A percentile compares a stretch with the other conserved stretches of the same genome.
These are phyloP conservation scores for Conoideocrella luteorostrata DNA, from an alignment of 2,329 filamentous ascomycete genomes.

Conservation along the genomic window DNA sequence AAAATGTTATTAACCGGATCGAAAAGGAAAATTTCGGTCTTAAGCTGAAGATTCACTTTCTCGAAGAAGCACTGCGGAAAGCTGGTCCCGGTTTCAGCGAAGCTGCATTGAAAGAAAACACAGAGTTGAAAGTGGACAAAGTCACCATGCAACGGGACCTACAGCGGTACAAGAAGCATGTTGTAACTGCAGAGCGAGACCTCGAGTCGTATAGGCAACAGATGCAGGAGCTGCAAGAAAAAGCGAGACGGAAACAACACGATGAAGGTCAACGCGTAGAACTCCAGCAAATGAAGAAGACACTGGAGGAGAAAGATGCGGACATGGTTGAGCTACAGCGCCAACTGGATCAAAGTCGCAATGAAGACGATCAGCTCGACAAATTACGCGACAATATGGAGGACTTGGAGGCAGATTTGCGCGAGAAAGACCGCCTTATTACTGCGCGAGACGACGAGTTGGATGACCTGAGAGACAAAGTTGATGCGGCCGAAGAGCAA, in stretches of 20 bases:
- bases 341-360: slow-evolving; percentile 50
- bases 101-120: slow-evolving; percentile 85
- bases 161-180: slow-evolving; percentile 75
- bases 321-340: slow-evolving; percentile 56
- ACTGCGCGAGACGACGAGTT: slow-evolving; percentile 71
- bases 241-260: slow-evolving; percentile 67
- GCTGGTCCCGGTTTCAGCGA: slow-evolving; percentile 86
- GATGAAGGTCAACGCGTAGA: slow-evolving; percentile 63
- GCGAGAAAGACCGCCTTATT: slow-evolving; percentile 68
- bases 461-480: slow-evolving; percentile 54
- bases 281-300: slow-evolving; percentile 49
- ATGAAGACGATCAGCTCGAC: slow-evolving; percentile 52
- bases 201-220: slow-evolving; percentile 78
- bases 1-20: slow-evolving; percentile 90
- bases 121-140: slow-evolving; percentile 88
- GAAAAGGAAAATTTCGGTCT: slow-evolving; percentile 98
- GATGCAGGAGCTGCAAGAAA: slow-evolving; percentile 75
- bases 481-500: slow-evolving; percentile 49
- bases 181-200: slow-evolving; percentile 77
- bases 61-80: slow-evolving; percentile 85
- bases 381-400: slow-evolving; percentile 67
- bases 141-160: slow-evolving; percentile 86
- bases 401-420: slow-evolving; percentile 68
- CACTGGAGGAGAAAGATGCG: slow-evolving; percentile 51
- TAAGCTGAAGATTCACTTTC: slow-evolving; percentile 94